Base-by-base conservation (phyloP, 192 early-diverging fungal genomes). In the Coemansia sp. region DNA sequence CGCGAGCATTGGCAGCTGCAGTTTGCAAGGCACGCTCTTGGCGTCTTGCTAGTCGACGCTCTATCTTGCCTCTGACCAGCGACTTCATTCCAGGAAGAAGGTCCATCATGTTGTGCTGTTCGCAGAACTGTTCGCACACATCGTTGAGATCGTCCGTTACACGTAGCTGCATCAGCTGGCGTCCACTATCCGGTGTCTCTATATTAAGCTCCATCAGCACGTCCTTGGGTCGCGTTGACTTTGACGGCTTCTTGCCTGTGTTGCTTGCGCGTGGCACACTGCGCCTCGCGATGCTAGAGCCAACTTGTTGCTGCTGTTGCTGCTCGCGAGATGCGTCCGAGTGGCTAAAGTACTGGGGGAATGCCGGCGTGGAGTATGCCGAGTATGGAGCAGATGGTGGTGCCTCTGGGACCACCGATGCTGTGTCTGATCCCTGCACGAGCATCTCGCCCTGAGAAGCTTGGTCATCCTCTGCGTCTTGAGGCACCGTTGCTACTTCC, bases 141-240 rank as follows among this genome's bases (percentile, higher is more conserved):
- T 56, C 57, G 27, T 77, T 68, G 6, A 77, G 23, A 41, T 67
- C 55, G 50, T 77, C 74, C 22, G 65, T 66, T 28, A 58, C 65
- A 3, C 65, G 68, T 9, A 77, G 65, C 65, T 77, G 74, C 47
- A 77, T 25, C 50, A 70, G 44, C 61, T 77, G 68, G 29, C 68
- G 68, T 27, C 74, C 74, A 23, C 71, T 52, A 20, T 67, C 30
- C 0, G 74, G 74, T 2, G 74, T 77, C 48, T 77, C 74, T n/a
- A 77, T 77, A 53, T 77, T 77, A 31, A 77, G 65, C 68, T 77
- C 74, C 74, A 77, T 77, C 56, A 77, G 44, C 1, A 77, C 68
- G 33, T 70, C 68, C 48, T 67, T 77, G 20, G 74, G 44, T 10
- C 68, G 64, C n/a, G 50, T 38, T n/a, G 61, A 28, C n/a, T 55